Base-by-base conservation (phyloP, 768 basidiomycete genomes). In the Russula brevipes region DNA sequence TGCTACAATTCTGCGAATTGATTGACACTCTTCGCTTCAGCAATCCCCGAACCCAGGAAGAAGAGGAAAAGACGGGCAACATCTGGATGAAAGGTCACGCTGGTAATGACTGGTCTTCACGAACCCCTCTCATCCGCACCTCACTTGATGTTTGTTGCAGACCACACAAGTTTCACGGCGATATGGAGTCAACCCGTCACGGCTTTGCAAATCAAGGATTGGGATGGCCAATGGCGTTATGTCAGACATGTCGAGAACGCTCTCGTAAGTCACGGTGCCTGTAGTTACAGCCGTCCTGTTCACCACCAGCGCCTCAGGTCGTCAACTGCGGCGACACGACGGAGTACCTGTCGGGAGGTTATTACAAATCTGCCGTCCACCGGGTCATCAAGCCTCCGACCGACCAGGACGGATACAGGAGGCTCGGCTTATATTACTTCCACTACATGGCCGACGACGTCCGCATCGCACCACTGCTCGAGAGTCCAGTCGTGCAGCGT, bases 71-170 rank as follows among this genome's bases (percentile, higher is more conserved):
- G 56, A 69, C 73, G 0, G 67, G 70, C 47, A 68, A 70, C 31
- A 71, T 76, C 12, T 77, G 76, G 76, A 67, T 77, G 59, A 76
- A 76, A 55, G 76, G 76, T 5, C 76, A 77, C 57, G 74, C 71
- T 14, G 76, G 76, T 76, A 53, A 54, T 50, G 35, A 8, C 30
- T 6, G 30, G 19, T 1, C 46, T 10, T 50, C 11, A 30, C 14
- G 17, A 24, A 35, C 41, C 44, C 9, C 12, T 19, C 38, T 49
- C 17, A 31, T 51, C 12, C 33, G 30, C 16, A 33, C 31, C 47
- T 33, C 45, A 45, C 12, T 30, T 31, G 6, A 42, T 17, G 2
- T 12, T 19, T 16, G 31, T 46, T 19, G 17, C 56, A 76, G 76
- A 77, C 61, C 69, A 73, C 33, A 73, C 69, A 4, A 73, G 72